A percentile compares a stretch with the other conserved stretches of the same genome.
Evolutionary conservation across 257 asterid genomes (phyloP).

Genomic region (Solanum commersonii): DNA sequence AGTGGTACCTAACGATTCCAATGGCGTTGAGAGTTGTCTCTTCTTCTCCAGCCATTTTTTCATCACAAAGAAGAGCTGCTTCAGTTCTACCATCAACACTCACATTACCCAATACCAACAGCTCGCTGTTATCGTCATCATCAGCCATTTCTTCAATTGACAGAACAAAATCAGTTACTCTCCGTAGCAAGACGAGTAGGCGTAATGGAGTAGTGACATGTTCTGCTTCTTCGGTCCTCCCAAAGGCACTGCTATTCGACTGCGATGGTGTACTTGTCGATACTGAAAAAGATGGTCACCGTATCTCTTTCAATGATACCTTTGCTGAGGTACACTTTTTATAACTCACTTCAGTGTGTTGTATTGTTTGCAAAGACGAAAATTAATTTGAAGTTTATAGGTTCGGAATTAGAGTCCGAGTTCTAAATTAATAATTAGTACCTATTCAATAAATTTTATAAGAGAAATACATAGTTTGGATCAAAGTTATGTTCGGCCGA

Average conservation of each 20-base stretch:
- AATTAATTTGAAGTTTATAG: background rate
- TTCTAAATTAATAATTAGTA: background rate
- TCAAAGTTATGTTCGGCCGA: background rate
- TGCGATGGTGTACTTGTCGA: constrained; percentile 98
- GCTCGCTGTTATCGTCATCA: background rate
- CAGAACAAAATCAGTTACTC: background rate
- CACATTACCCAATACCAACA: background rate
- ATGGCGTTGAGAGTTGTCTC: constrained; percentile 20
- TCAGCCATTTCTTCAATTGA: constrained; percentile 3
- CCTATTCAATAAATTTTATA: background rate
- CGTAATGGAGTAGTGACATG: constrained; percentile 8
- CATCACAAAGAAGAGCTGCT: background rate
- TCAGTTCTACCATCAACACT: background rate
- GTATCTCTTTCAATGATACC: constrained; percentile 89
- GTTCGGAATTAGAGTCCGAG: background rate
- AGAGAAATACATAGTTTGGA: background rate
- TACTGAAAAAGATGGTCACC: constrained; percentile 98
- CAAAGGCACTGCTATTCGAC: constrained; percentile 81
- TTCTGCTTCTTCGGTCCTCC: constrained; percentile 49
- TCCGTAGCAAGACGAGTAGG: background rate
- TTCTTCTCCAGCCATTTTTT: constrained; percentile 4
- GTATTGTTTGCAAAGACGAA: background rate
- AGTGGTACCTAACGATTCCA: background rate
- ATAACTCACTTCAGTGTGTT: background rate
- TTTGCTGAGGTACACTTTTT: constrained; percentile 51